Percentiles rank a stretch among this genome's conserved stretches.
These are phyloP conservation scores for Epichloe aotearoae DNA, from an alignment of 2,329 filamentous ascomycete species.

Conservation along the genomic window DNA sequence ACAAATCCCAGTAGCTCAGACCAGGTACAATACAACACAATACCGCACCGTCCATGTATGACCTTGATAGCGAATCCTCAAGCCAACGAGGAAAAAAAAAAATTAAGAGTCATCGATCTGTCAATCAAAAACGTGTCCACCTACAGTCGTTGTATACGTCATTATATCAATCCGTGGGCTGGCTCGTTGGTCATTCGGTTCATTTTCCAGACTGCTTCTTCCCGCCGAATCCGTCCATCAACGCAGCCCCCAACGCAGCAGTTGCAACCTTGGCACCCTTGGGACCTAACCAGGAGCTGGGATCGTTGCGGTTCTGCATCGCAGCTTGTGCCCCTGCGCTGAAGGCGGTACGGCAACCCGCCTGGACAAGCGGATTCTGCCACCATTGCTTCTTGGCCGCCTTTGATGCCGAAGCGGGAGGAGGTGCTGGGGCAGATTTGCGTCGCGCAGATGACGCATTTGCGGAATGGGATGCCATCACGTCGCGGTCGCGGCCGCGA, in stretches of 20 bases:
- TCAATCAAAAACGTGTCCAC: background rate
- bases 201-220: background rate
- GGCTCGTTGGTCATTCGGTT: background rate
- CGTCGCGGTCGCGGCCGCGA: constrained; percentile 10
- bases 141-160: background rate
- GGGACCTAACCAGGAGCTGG: constrained; percentile 32
- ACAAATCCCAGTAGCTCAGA: too few relatives aligned
- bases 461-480: constrained; percentile 4
- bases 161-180: background rate
- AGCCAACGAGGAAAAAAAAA: too few relatives aligned
- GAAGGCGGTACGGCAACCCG: constrained; percentile 33
- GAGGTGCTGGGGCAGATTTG: constrained; percentile 7
- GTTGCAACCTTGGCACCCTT: constrained; percentile 36
- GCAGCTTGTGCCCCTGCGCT: constrained; percentile 35
- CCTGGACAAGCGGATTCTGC: constrained; percentile 24
- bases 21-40: too few relatives aligned
- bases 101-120: too few relatives aligned
- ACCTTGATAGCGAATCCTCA: too few relatives aligned
- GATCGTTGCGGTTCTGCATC: constrained; percentile 31
- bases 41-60: too few relatives aligned
- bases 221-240: constrained; percentile 34
- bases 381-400: constrained; percentile 19
- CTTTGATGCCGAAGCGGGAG: constrained; percentile 11
- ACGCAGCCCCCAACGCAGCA: constrained; percentile 33
- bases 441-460: constrained; percentile 6